Evolutionary conservation across 2,329 filamentous ascomycete species (phyloP), one percentile per base, ranked within the genome.

Genomic region (Chrysoporthe cubensis): DNA sequence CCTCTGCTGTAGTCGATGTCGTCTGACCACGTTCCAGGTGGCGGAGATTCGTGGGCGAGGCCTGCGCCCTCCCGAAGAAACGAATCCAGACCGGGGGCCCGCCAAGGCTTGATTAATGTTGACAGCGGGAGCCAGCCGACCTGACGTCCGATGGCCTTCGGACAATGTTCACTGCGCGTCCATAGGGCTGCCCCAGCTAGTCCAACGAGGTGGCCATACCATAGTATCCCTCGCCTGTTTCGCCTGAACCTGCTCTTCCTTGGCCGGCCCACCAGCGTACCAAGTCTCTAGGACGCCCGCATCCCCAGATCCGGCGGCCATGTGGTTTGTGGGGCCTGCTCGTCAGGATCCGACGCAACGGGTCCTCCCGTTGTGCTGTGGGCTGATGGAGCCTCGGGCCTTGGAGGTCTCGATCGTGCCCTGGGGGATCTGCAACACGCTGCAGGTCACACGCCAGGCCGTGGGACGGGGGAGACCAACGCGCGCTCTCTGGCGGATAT

Each of bases 261-360:
- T 7, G 9, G 26, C n/a, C 26, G 50, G 21, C 26, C 21, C 50
- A 52, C 48, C 48, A 26, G 3, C n/a, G 5, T 14, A 52, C n/a
- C 18, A 26, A 50, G 48, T 13, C 26, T 11, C 21, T 46, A 4
- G 48, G 48, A 13, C 9, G 26, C 26, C 21, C n/a, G 48, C 48
- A 11, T 5, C n/a, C 48, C 9, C 18, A 50, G 48, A 26, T 50
- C 48, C 26, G 21, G 48, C 13, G 13, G 21, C 11, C 50, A 54
- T 54, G 50, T 54, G 21, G 50, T 34, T 52, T 54, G 50, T 63
- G 61, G 61, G 50, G 7, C 48, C 40, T 54, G 46, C 48, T 11
- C 42, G 34, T 54, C 48, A 63, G 32, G n/a, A 40, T 43, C 26
- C 26, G 26, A 63, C 16, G 32, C 34, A 34, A 37, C n/a, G 48